These are phyloP conservation scores for Rhodotorula mucilaginosa DNA, from an alignment of 1,284 basidiomycete genomes.

Conservation along the genomic window DNA sequence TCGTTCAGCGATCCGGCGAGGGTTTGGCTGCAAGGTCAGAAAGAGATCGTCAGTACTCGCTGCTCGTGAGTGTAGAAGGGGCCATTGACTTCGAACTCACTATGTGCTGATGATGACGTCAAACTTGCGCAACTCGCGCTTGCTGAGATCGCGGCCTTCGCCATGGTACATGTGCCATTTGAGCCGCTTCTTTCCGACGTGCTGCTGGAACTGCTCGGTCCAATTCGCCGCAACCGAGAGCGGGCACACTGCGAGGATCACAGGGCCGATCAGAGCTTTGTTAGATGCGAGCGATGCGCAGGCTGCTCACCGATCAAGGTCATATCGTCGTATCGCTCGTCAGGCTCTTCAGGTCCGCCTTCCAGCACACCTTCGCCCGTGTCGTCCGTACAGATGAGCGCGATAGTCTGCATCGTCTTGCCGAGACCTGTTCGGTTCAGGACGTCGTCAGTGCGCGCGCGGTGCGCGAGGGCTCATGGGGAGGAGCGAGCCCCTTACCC, in stretches of 20 bases:
- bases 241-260: conserved; percentile 66
- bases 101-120: conserved; percentile 91
- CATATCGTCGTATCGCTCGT: conserved; percentile 42
- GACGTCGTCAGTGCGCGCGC: conserved; percentile 17
- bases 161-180: conserved; percentile 63
- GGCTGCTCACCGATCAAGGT: conserved; percentile 44
- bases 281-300: not conserved
- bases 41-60: not conserved
- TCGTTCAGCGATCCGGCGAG: conserved; percentile 31
- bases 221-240: conserved; percentile 85
- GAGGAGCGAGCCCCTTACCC: conserved; percentile 58
- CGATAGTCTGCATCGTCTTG: conserved; percentile 61
- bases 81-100: conserved; percentile 55
- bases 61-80: not conserved
- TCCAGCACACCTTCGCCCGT: conserved; percentile 41
- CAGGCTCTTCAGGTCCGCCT: conserved; percentile 39
- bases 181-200: conserved; percentile 37
- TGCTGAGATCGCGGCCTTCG: conserved; percentile 58
- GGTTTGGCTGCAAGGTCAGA: conserved; percentile 27
- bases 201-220: conserved; percentile 70
- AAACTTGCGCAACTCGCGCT: conserved; percentile 62
- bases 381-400: conserved; percentile 56
- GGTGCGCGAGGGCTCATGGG: not conserved
- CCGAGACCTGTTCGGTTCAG: conserved; percentile 52
- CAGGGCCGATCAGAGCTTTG: not conserved